phyloP scores from a whole-genome alignment of 2,329 filamentous ascomycete species.

The Colletotrichum godetiae region DNA sequence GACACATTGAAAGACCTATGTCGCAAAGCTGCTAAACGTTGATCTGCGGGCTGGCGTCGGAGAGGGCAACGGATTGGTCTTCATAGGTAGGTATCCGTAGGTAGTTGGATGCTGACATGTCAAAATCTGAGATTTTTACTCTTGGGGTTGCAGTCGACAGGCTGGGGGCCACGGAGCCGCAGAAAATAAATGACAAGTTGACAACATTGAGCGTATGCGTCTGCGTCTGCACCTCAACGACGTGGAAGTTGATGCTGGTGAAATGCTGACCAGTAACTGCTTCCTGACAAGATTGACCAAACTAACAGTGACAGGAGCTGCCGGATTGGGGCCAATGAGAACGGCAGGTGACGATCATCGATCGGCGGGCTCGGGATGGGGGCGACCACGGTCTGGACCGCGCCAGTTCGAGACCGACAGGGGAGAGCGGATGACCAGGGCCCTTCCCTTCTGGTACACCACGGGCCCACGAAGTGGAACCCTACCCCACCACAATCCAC shows the following conservation, averaged over 20 bases:
- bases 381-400: conserved; percentile 29
- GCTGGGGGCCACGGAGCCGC: not conserved
- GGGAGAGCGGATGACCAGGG: not conserved
- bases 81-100: not conserved
- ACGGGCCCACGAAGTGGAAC: not conserved
- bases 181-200: not conserved
- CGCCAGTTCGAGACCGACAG: conserved; percentile 23
- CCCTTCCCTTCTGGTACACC: not conserved
- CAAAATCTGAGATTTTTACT: not conserved
- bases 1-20: not conserved
- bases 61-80: not conserved
- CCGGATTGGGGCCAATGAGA: conserved; percentile 27
- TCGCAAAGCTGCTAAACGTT: not conserved
- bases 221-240: not conserved
- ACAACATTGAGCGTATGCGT: no score
- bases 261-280: no score
- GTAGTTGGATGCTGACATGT: not conserved
- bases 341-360: conserved; percentile 28
- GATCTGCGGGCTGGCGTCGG: not conserved
- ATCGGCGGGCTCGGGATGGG: conserved; percentile 20
- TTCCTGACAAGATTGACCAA: not conserved
- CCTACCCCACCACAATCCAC: not conserved
- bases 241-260: not conserved
- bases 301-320: conserved; percentile 2
- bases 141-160: not conserved